A percentile compares a stretch with the other conserved stretches of the same genome.
phyloP scores from a whole-genome alignment of 371 early-diverging fungal genomes.

The Rhizomucor pusillus region DNA sequence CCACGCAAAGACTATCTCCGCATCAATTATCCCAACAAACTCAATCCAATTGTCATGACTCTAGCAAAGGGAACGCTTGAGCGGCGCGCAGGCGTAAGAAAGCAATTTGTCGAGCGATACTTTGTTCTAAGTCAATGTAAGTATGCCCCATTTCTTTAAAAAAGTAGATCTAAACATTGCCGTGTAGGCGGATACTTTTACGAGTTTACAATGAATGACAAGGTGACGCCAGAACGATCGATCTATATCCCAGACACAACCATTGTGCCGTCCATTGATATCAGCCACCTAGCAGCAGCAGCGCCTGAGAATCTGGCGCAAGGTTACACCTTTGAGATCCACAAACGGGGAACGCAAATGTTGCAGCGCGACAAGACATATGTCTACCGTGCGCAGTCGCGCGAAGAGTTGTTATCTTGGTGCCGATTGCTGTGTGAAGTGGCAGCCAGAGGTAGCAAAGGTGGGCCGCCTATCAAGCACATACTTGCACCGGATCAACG shows the following conservation, averaged over 20 bases:
- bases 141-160: neutral
- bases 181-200: constrained; percentile 41
- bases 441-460: constrained; percentile 1
- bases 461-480: too few relatives aligned
- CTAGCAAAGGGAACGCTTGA: constrained; percentile 37
- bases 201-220: constrained; percentile 36
- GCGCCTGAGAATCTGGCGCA: neutral
- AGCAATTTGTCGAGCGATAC: constrained; percentile 32
- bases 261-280: constrained; percentile 24
- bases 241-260: constrained; percentile 32
- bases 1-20: constrained; percentile 34
- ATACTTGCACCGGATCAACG: too few relatives aligned
- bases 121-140: constrained; percentile 45
- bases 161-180: neutral
- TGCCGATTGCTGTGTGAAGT: constrained; percentile 13
- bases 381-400: constrained; percentile 11
- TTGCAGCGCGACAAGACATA: constrained; percentile 15
- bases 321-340: constrained; percentile 15
- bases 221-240: constrained; percentile 36
- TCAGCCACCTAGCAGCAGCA: constrained; percentile 15
- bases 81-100: constrained; percentile 32
- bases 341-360: constrained; percentile 11
- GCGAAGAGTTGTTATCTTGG: constrained; percentile 17
- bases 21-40: constrained; percentile 49
- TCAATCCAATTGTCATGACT: constrained; percentile 38